Evolutionary conservation across 164 flowering plant species (phyloP), one percentile per base, ranked within the genome.

Genomic region (Stephania japonica): DNA sequence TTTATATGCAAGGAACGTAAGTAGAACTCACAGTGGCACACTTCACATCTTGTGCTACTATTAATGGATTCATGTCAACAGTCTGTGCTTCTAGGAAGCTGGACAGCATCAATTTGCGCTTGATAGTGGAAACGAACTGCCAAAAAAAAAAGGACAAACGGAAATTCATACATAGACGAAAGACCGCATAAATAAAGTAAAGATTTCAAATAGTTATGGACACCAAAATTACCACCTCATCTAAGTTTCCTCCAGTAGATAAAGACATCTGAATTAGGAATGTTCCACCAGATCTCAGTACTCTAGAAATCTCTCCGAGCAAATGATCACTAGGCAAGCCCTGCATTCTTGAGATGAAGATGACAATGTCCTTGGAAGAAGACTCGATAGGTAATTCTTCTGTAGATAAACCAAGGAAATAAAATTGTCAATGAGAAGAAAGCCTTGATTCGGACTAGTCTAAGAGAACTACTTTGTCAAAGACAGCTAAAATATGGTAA

Each of bases 211-310:
- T 66, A 27, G 18, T 19, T 11, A 72, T 68, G 70, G 67, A 75
- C 5, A 4, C 18, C 41, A 75, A 10, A 38, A 16, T 13, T 32
- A 68, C 59, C 80, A 86, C 87, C 84, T 84, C 73, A 61, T 84
- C 83, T 1, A 32, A 64, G 25, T 68, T 47, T n/a, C 68, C 86
- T 13, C 67, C 5, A 27, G 38, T 75, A 70, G 82, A 47, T 49
- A 79, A 77, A 64, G 82, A 76, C 56, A 50, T 71, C 72, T 74
- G 80, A 64, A 88, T 23, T 21, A 89, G 47, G 42, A 93, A 13
- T 23, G 68, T 75, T 59, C 97, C 97, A 76, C 89, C 99, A 73
- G 96, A 93, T 83, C 86, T 90, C 80, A 91, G 53, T 32, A 83
- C 88, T 80, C 91, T 86, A 43, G 80, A 78, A 25, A 89, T 80